Evolutionary conservation across 2,329 filamentous ascomycete species (phyloP).

Genomic region (Lasiodiplodia hormozganensis): DNA sequence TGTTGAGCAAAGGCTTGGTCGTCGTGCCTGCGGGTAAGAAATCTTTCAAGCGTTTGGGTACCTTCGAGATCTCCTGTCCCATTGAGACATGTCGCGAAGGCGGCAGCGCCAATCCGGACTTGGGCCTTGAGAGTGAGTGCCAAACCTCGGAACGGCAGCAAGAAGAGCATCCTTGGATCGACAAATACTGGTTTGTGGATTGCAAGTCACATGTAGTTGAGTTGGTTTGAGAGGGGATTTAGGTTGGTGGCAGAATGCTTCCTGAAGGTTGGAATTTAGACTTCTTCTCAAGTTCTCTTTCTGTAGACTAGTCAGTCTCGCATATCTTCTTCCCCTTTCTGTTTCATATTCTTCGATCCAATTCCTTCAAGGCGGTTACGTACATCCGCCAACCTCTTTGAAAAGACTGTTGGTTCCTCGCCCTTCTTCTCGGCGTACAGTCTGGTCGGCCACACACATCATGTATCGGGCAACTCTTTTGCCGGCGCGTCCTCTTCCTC

Average conservation of each 20-base stretch:
- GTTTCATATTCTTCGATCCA: neutral
- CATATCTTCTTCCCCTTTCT: neutral
- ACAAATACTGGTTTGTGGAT: neutral
- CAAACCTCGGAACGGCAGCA: too few relatives aligned
- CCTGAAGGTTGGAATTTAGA: too few relatives aligned
- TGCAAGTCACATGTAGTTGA: neutral
- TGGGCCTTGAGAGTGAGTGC: too few relatives aligned
- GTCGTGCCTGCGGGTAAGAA: neutral
- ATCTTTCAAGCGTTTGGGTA: neutral
- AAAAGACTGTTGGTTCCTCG: neutral
- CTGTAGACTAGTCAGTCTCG: too few relatives aligned
- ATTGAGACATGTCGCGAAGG: neutral
- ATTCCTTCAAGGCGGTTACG: neutral
- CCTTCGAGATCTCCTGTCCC: neutral
- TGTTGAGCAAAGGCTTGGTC: neutral
- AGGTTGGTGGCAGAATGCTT: too few relatives aligned
- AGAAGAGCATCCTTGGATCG: neutral
- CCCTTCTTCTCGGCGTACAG: neutral
- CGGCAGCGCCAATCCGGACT: too few relatives aligned
- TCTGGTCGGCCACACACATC: neutral
- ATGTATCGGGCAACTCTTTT: neutral
- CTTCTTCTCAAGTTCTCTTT: too few relatives aligned
- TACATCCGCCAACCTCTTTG: neutral
- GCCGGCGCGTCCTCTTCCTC: neutral
- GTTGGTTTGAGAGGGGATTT: neutral